Evolutionary conservation across 371 early-diverging fungal genomes (phyloP), one percentile per base, ranked within the genome.

Genomic region (Blakeslea trispora): DNA sequence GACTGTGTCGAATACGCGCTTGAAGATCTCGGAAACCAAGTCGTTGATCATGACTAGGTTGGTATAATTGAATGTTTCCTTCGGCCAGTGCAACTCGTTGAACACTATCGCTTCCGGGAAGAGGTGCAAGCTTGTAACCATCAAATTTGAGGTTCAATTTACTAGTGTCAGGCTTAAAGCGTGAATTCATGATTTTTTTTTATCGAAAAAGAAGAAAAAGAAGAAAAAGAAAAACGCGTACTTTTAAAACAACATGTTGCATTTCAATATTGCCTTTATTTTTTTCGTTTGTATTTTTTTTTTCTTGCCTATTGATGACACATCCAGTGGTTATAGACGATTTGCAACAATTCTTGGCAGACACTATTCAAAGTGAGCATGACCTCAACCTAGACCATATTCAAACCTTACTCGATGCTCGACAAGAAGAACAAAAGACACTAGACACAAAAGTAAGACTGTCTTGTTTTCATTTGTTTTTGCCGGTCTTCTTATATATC

Each of bases 1-100:
- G 86, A 63, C 83, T 88, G 58, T 77, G 83, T 32, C 84, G 81
- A n/a, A 88, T 76, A n/a, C 88, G 81, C 41, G 81, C 73, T 69
- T 84, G 82, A 15, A 86, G 57, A 55, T 90, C 87, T 39, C 87
- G 77, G 53, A 85, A 90, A 1, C 78, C 72, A 22, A 74, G 46
- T 8, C 70, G 53, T 7, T 59, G 53, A 22, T 59, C 56, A 9
- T 31, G 52, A 31, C 40, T 54, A 28, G 54, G 28, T 44, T 57
- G 60, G 28, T 24, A 42, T n/a, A 50, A 11, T 6, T 49, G 46
- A 45, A 57, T 55, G 18, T 10, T 43, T 22, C 9, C 39, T 5
- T 56, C 53, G 1, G 74, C 66, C 10, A 79, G 47, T 2, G 53
- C 39, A 21, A 63, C 45, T 14, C 73, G 75, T 53, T 55, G 50